A percentile compares a stretch with the other conserved stretches of the same genome.
These are phyloP conservation scores for Euclidium syriacum DNA, from an alignment of 345 rosid genomes.

Conservation along the genomic window DNA sequence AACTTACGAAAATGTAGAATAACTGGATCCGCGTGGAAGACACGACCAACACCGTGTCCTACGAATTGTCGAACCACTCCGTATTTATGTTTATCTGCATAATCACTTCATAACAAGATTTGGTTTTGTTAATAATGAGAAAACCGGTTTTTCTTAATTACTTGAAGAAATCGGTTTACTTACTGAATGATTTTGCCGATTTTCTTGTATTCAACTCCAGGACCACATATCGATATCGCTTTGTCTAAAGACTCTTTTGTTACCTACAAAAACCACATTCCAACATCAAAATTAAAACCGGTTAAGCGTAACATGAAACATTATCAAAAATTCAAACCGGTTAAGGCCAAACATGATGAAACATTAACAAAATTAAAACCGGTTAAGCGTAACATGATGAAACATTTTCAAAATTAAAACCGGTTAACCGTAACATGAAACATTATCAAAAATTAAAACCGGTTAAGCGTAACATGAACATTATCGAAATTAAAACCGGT, in stretches of 20 bases:
- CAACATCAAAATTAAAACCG: neutral
- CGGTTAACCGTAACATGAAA: too few relatives aligned
- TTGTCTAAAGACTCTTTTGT: conserved; percentile 75
- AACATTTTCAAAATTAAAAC: too few relatives aligned
- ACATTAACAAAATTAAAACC: too few relatives aligned
- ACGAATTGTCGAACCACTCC: conserved; percentile 84
- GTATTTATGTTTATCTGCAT: conserved; percentile 75
- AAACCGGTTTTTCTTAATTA: neutral
- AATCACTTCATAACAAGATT: conserved; percentile 41
- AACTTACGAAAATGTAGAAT: conserved; percentile 65
- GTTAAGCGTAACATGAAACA: too few relatives aligned
- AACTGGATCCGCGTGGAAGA: conserved; percentile 89
- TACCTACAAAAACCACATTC: conserved; percentile 47
- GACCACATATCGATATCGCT: conserved; percentile 84
- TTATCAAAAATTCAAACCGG: too few relatives aligned
- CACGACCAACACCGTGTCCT: conserved; percentile 89
- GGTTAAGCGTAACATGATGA: too few relatives aligned
- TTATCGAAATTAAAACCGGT: neutral
- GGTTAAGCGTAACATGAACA: too few relatives aligned
- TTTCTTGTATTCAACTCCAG: conserved; percentile 73
- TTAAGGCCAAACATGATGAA: too few relatives aligned
- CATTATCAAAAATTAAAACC: too few relatives aligned
- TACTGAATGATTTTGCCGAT: conserved; percentile 89
- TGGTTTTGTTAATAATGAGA: neutral
- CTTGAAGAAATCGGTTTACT: conserved; percentile 13